Percentiles rank a stretch among this genome's conserved stretches.
These are phyloP conservation scores for Pichia insulana DNA, from an alignment of 805 yeast species.

Conservation along the genomic window DNA sequence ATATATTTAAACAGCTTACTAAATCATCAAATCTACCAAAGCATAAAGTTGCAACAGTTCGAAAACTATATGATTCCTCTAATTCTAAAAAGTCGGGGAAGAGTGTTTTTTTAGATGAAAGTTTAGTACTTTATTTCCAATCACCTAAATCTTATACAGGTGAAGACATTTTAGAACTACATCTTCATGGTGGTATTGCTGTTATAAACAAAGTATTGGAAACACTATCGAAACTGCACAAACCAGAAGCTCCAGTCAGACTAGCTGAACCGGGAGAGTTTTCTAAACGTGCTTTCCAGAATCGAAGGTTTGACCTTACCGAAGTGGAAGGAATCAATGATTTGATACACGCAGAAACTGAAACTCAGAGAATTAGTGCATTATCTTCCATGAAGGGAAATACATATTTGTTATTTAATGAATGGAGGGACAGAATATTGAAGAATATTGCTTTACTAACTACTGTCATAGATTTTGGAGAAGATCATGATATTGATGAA, in stretches of 20 bases:
- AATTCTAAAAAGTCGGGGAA: conserved; percentile 4
- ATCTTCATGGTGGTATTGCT: conserved; percentile 89
- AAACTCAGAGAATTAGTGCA: conserved; percentile 71
- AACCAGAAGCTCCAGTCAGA: conserved; percentile 42
- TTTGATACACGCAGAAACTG: conserved; percentile 90
- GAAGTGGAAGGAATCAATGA: conserved; percentile 87
- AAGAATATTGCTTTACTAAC: conserved; percentile 66
- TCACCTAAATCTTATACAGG: conserved; percentile 85
- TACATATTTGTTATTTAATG: conserved; percentile 41
- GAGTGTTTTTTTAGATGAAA: conserved; percentile 56
- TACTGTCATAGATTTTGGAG: conserved; percentile 91
- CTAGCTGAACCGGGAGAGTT: conserved; percentile 94
- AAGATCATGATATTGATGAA: conserved; percentile 78
- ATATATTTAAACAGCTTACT: conserved; percentile 42
- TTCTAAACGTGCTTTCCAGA: conserved; percentile 75
- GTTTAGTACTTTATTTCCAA: conserved; percentile 59
- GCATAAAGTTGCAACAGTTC: conserved; percentile 48
- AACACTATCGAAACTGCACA: conserved; percentile 50
- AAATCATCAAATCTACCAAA: conserved; percentile 28
- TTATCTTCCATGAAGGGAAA: conserved; percentile 65
- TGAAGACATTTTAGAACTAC: conserved; percentile 84
- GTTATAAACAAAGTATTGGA: conserved; percentile 60
- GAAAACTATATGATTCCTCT: conserved; percentile 43
- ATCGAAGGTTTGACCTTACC: conserved; percentile 76
- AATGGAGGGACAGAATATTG: conserved; percentile 64